Evolutionary conservation across 176 grass and related monocot genomes (phyloP), one percentile per base, ranked within the genome.

Genomic region (Thinopyrum elongatum): DNA sequence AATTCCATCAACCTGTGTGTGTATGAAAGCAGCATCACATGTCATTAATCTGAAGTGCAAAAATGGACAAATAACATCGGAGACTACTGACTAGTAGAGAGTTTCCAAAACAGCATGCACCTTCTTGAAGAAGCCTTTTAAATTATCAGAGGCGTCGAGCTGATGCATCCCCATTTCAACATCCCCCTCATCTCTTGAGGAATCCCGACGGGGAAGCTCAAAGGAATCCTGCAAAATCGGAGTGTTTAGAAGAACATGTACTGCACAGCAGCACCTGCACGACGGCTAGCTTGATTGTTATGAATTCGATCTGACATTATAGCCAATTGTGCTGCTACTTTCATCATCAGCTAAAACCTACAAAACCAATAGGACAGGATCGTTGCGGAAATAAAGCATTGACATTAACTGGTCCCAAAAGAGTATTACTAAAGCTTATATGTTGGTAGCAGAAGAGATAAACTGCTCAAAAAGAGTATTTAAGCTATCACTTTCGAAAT

Each of bases 111-210:
- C 22, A 84, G 74, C 75, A 85, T 14, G 12, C 36, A 97, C 92
- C 92, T 97, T 93, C 81, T 97, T 97, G 70, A 97, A 89, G 88
- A 97, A 97, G 69, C 60, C 92, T 73, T 97, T 89, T 70, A 94
- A 72, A 51, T 97, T 93, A 75, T 93, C 89, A 25, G 92, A 77
- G 87, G 86, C 88, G 82, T 87, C 86, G 61, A 83, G 86, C 59
- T 89, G 88, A 83, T 90, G 86, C 79, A 71, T 83, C 80, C 92
- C 94, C 91, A 97, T 93, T 94, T 97, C 94, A 83, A 97, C 83
- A 41, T 97, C 94, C 42, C 13, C 13, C 13, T 51, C 85, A 82
- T 94, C 90, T 88, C 94, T 90, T 21, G 87, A 85, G 34, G 82
- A 89, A 69, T 86, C 82, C 57, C 88, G 23, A 21, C 85, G 92